phyloP scores from a whole-genome alignment of 2,329 filamentous ascomycete species.

The Talaromyces sp. region DNA sequence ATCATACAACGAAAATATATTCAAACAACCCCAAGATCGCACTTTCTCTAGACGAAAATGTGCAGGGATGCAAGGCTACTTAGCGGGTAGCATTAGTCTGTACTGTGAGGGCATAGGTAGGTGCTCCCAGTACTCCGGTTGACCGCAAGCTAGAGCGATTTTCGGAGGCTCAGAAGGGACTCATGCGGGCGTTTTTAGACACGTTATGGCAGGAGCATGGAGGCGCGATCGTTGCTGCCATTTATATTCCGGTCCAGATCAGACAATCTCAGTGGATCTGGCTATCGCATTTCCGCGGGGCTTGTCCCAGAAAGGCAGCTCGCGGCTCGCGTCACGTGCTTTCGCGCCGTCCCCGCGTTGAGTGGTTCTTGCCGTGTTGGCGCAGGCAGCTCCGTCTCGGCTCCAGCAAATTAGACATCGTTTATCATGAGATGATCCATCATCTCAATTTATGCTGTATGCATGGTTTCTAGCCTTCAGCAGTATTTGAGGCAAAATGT shows the following conservation, averaged over 20 bases:
- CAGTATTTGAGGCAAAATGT: background rate
- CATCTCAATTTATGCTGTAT: background rate
- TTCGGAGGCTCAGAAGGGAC: background rate
- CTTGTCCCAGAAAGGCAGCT: background rate
- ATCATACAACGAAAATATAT: background rate
- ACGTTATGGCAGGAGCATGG: background rate
- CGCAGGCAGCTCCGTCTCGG: background rate
- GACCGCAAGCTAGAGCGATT: background rate
- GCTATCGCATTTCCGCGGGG: too few species aligned
- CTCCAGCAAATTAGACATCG: background rate
- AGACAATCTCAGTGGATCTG: background rate
- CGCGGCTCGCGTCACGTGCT: constrained; percentile 13
- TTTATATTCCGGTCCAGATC: background rate
- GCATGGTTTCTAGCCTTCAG: background rate
- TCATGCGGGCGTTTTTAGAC: background rate
- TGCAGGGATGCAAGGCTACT: constrained; percentile 7
- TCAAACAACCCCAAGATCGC: background rate
- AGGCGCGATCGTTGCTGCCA: background rate
- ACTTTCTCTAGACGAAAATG: background rate
- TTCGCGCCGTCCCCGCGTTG: constrained; percentile 17
- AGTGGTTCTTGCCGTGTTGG: background rate
- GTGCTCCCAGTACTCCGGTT: background rate
- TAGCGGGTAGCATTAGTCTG: constrained; percentile 5
- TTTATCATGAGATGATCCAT: background rate
- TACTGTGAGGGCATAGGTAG: background rate